Base-by-base conservation (phyloP, 2,329 filamentous ascomycete species). In the Harringtonia aguacate region DNA sequence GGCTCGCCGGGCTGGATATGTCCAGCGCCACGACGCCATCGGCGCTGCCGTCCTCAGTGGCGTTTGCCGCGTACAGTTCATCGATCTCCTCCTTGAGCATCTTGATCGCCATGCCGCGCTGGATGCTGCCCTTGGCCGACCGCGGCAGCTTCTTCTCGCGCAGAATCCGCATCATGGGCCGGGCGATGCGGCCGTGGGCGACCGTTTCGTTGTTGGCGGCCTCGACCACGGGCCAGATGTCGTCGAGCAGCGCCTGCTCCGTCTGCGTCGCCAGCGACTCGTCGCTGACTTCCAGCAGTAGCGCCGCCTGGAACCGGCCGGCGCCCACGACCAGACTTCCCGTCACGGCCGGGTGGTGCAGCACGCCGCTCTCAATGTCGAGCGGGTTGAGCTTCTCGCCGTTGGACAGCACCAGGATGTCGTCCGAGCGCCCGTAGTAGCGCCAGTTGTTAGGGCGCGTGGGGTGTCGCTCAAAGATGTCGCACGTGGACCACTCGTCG, bases 301-400 rank as follows among this genome's bases (percentile, higher is more conserved):
- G 50, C 0, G 62, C 65, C 0, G 72, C 59, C 48, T 74, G 66
- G 50, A 75, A 70, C 4, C 52, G 56, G 38, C 64, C 60, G 13
- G 61, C 51, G 4, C 72, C 72, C 0, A 72, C 65, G 0, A 74
- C 65, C 2, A 72, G 9, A 0, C 63, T 67, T 2, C 63, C 63
- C 13, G 59, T 62, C 27, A 73, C 49, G 1, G 56, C 49, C 0
- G 64, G 60, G 36, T 70, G 67, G 12, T 54, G 55, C 9, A 52
- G 47, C 3, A 73, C 52, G 15, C 58, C 60, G 0, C 55, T 50
- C 48, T 73, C 69, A 28, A 72, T 66, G 2, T 57, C 61, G 4
- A 67, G 55, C 0, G 68, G 67, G 46, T 74, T 74, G 7, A 73
- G 50, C 53, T 74, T 73, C 56, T 72, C 67, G 24, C 69, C 70